phyloP scores from a whole-genome alignment of 495 filamentous ascomycete genomes.

The Aspergillus ellipticus region DNA sequence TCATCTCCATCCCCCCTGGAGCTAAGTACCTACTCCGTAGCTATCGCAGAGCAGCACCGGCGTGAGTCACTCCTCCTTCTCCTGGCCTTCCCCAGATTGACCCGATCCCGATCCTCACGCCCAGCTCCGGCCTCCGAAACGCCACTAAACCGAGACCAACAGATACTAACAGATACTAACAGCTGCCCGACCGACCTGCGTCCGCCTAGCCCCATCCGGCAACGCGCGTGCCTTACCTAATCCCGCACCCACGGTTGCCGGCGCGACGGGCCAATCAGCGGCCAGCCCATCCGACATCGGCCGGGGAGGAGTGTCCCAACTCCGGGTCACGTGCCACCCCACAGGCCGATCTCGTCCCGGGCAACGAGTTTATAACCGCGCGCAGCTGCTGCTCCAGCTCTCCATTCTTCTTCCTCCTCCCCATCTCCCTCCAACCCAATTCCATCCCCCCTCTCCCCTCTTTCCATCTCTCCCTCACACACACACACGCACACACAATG shows the following conservation, averaged over 20 bases:
- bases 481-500: slow-evolving; percentile 56
- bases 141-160: no score
- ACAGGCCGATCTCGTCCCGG: slow-evolving; percentile 8
- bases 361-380: slow-evolving; percentile 21
- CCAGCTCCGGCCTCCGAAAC: no score
- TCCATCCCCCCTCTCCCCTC: slow-evolving; percentile 19
- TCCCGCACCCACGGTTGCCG: not conserved
- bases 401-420: slow-evolving; percentile 10
- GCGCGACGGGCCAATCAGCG: slow-evolving; percentile 13
- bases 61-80: no score
- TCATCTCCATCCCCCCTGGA: no score
- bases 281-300: slow-evolving; percentile 27
- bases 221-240: not conserved
- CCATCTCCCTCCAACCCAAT: slow-evolving; percentile 25
- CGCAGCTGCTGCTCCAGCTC: slow-evolving; percentile 6
- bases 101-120: no score
- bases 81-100: not conserved
- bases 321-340: slow-evolving; percentile 33
- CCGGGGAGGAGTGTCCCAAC: slow-evolving; percentile 35
- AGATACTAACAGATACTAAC: not conserved
- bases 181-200: not conserved
- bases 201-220: not conserved
- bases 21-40: no score
- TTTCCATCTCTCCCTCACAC: slow-evolving; percentile 21
- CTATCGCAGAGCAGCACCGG: no score